Evolutionary conservation across 768 basidiomycete genomes (phyloP), one percentile per base, ranked within the genome.

Genomic region (Auricularia heimuer): DNA sequence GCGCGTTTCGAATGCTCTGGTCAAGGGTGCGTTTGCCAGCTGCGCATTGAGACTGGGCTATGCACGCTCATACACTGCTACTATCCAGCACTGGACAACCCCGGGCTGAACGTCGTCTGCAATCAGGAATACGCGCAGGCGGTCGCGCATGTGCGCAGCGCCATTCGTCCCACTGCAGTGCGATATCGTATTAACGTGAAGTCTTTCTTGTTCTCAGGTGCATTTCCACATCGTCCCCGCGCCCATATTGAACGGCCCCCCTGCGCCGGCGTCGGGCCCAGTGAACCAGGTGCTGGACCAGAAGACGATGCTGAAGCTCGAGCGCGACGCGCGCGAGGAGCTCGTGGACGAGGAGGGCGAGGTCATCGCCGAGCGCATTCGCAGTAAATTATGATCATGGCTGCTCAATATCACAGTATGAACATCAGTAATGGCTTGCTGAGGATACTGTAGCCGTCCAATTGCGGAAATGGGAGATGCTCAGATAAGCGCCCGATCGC

Each of bases 101-200:
- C 86, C 16, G 87, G 78, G 6, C 76, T 90, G 60, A 90, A 90
- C 70, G 82, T 90, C 4, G 88, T 90, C 3, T 89, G 88, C 69
- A 90, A 90, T 71, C 88, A 90, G 70, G 88, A 89, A 73, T 90
- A 90, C 69, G 89, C 89, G 0, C 89, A 90, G 71, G 86, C 86
- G 3, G 87, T 90, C 6, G 85, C 84, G n/a, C 89, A 90, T 76
- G 88, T 88, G 67, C 65, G 83, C 70, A 21, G 62, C 39, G 60
- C 63, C 6, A 47, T 2, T 10, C n/a, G 29, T 4, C 14, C 7
- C 54, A 3, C 56, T 64, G 62, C 14, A 56, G 39, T 29, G 29
- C 29, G 29, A 29, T 29, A 29, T 29, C 2, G 29, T 29, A 29
- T 29, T 29, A 0, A 29, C 29, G 29, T 0, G 29, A 29, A 29